phyloP scores from a whole-genome alignment of 1,284 basidiomycete genomes.

The Lentinula novae-zelandiae region DNA sequence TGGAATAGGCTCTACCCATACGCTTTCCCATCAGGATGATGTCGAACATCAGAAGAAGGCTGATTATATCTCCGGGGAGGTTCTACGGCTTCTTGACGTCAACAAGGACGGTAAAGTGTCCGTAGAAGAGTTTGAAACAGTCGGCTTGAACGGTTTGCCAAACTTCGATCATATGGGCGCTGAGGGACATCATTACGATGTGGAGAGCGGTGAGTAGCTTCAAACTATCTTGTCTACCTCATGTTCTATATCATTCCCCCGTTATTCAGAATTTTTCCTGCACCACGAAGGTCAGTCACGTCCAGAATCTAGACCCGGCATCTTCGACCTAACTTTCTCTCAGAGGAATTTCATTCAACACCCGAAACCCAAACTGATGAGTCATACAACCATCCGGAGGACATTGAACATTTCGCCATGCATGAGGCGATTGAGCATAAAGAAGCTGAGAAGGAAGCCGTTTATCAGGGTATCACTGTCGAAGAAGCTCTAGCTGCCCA shows the following conservation, averaged over 20 bases:
- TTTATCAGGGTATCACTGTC: constrained; percentile 76
- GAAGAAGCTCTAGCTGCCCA: constrained; percentile 61
- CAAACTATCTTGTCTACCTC: neutral
- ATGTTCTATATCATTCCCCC: too few relatives aligned
- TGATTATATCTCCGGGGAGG: constrained; percentile 72
- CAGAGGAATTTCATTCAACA: constrained; percentile 89
- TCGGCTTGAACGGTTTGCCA: constrained; percentile 79
- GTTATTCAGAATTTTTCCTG: constrained; percentile 68
- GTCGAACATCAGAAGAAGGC: constrained; percentile 84
- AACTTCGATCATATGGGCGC: constrained; percentile 87
- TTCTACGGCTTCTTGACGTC: constrained; percentile 76
- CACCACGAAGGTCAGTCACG: constrained; percentile 80
- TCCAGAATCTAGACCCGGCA: neutral
- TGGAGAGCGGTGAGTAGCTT: constrained; percentile 69
- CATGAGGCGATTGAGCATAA: constrained; percentile 86
- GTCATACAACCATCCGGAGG: constrained; percentile 90
- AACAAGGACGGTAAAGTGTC: constrained; percentile 78
- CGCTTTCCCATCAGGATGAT: constrained; percentile 49
- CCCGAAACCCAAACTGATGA: constrained; percentile 97
- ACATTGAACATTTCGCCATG: constrained; percentile 82
- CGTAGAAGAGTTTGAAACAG: constrained; percentile 76
- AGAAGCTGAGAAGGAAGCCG: constrained; percentile 82
- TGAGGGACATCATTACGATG: constrained; percentile 91
- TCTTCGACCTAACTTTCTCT: neutral
- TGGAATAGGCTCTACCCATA: neutral